Evolutionary conservation across 148 eudicot species (phyloP).

Genomic region (Vaccinium macrocarpon): DNA sequence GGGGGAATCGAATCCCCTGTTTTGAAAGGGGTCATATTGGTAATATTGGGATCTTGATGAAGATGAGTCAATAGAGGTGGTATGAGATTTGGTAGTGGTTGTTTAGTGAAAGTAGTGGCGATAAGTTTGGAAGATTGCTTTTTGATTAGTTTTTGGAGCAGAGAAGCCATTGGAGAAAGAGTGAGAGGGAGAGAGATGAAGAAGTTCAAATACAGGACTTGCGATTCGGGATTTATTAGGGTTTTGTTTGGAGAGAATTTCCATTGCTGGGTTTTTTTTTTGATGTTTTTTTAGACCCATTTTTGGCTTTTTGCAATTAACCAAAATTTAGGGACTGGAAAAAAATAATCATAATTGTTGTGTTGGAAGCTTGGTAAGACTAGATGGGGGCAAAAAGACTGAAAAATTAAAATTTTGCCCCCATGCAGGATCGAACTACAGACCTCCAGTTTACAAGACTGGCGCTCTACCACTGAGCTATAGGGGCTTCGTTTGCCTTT

Average conservation of each 20-base stretch:
- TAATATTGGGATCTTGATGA: background rate
- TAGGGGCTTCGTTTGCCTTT: conserved; percentile 23
- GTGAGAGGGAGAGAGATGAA: background rate
- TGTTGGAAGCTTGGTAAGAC: too few relatives aligned
- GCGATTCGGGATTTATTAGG: background rate
- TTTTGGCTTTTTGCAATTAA: background rate
- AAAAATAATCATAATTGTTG: background rate
- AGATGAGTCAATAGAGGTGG: conserved; percentile 16
- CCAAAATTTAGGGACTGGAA: background rate
- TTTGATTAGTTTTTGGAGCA: conserved; percentile 26
- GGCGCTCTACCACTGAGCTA: conserved; percentile 77
- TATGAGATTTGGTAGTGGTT: background rate
- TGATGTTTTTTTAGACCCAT: background rate
- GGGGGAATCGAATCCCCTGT: conserved; percentile 14
- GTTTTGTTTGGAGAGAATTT: background rate
- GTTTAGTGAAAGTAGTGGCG: conserved; percentile 13
- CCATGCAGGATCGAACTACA: conserved; percentile 61
- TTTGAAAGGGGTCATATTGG: background rate
- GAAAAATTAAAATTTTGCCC: conserved; percentile 1
- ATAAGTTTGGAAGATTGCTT: conserved; percentile 16
- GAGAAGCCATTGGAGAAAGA: conserved; percentile 22
- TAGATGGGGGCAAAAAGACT: background rate
- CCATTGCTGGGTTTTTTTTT: background rate
- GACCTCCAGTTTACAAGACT: conserved; percentile 71
- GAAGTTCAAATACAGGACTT: background rate